Conservation (phyloP, 1,284 basidiomycete species). For the Malassezia sp. region DNA sequence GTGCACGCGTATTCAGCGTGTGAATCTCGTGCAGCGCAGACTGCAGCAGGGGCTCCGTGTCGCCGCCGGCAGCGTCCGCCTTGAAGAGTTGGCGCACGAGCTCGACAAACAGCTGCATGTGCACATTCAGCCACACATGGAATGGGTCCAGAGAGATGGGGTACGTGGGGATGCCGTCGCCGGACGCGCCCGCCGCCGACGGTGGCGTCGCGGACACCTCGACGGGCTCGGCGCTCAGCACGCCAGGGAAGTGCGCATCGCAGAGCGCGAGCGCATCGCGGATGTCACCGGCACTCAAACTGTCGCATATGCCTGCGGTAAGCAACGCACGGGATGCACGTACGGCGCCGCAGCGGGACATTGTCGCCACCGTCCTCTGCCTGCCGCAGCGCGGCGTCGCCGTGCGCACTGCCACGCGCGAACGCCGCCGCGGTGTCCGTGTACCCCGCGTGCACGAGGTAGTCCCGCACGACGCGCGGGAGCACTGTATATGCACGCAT, state of each 20-base stretch:
- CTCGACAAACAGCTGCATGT: slow-evolving; percentile 71
- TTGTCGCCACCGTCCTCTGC: slow-evolving; percentile 8
- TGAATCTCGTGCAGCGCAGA: slow-evolving; percentile 30
- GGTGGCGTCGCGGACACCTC: slow-evolving; percentile 6
- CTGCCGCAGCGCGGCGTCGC: slow-evolving; percentile 3
- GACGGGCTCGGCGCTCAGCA: slow-evolving; percentile 14
- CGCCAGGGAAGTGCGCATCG: slow-evolving; percentile 48
- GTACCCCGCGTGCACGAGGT: slow-evolving; percentile 64
- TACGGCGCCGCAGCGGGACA: slow-evolving; percentile 13
- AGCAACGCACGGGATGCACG: not conserved
- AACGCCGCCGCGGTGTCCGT: slow-evolving; percentile 62
- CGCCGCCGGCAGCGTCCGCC: slow-evolving; percentile 16
- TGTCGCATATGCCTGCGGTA: not conserved
- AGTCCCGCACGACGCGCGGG: slow-evolving; percentile 63
- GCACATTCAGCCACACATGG: slow-evolving; percentile 67
- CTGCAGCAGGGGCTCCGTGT: slow-evolving; percentile 20
- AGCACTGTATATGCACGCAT: too few species aligned
- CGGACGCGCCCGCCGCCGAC: not conserved
- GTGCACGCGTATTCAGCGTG: slow-evolving; percentile 25
- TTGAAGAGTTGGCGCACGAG: slow-evolving; percentile 48
- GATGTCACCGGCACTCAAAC: slow-evolving; percentile 59
- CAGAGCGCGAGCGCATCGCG: slow-evolving; percentile 59
- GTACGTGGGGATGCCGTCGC: slow-evolving; percentile 21
- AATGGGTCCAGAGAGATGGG: slow-evolving; percentile 53
- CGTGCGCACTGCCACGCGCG: not conserved